Evolutionary conservation across 2,329 filamentous ascomycete species (phyloP).

Genomic region (Chaetomiaceae sp.): DNA sequence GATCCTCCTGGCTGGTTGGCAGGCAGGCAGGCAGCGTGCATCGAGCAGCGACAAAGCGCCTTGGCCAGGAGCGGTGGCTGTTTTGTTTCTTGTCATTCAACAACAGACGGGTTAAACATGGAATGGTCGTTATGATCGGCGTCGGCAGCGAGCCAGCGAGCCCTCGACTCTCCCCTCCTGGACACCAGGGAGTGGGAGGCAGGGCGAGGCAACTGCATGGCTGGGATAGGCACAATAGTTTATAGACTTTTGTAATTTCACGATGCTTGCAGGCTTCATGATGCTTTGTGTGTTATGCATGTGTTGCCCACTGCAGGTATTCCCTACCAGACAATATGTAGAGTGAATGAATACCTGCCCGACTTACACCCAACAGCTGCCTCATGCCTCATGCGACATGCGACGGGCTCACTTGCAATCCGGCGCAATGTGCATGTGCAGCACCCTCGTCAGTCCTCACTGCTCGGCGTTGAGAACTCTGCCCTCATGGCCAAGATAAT

Average conservation of each 20-base stretch:
- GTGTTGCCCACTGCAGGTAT: no score
- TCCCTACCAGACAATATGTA: no score
- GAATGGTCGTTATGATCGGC: constrained; percentile 6
- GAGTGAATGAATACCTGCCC: no score
- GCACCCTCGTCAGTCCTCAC: no score
- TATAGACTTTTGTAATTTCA: constrained; percentile 23
- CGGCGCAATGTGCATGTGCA: no score
- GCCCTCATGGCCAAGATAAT: no score
- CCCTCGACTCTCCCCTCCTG: constrained; percentile 1
- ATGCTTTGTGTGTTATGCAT: no score
- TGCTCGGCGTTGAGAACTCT: no score
- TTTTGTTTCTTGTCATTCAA: neutral
- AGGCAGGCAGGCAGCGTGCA: neutral
- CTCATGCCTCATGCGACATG: no score
- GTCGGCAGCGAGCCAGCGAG: constrained; percentile 8
- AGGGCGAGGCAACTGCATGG: constrained; percentile 2
- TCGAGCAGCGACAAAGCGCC: neutral
- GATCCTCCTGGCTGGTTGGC: no score
- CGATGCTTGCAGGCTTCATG: neutral
- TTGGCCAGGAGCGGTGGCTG: neutral
- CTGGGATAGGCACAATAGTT: constrained; percentile 13
- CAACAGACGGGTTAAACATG: constrained; percentile 4
- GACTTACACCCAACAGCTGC: no score
- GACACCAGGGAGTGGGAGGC: neutral
- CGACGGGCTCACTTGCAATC: no score